phyloP scores from a whole-genome alignment of 108 stramenopile genomes.

The Seminavis robusta region DNA sequence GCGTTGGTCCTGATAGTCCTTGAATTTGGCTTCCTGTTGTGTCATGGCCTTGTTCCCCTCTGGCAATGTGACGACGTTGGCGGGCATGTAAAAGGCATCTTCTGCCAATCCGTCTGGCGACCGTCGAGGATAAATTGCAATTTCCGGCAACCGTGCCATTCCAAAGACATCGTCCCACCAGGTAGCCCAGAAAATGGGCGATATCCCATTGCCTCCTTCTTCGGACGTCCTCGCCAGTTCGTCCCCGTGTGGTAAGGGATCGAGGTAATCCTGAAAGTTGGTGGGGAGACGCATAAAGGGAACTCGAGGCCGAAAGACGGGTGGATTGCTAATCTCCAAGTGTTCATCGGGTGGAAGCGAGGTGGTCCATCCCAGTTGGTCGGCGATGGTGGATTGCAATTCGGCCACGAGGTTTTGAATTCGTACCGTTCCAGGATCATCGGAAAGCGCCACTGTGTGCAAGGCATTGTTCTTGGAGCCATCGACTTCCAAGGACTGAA shows the following conservation, averaged over 20 bases:
- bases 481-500: constrained; percentile 74
- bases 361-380: constrained; percentile 39
- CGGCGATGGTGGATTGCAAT: constrained; percentile 47
- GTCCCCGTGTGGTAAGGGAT: constrained; percentile 20
- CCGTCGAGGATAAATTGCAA: constrained; percentile 59
- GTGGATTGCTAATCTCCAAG: constrained; percentile 16
- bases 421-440: constrained; percentile 16
- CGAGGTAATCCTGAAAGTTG: constrained; percentile 49
- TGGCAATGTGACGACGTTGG: constrained; percentile 28
- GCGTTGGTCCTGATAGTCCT: constrained; percentile 37
- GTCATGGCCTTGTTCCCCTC: constrained; percentile 25
- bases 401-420: constrained; percentile 34
- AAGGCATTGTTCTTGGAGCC: constrained; percentile 65
- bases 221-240: constrained; percentile 25
- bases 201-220: constrained; percentile 79
- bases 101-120: constrained; percentile 21
- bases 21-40: constrained; percentile 27
- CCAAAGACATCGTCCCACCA: constrained; percentile 72
- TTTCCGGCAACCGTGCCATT: constrained; percentile 52
- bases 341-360: constrained; percentile 55
- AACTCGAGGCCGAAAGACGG: constrained; percentile 65
- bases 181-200: constrained; percentile 76
- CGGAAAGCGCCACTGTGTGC: constrained; percentile 36
- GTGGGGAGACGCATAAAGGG: constrained; percentile 75
- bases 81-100: constrained; percentile 39